Base-by-base conservation (phyloP, 192 early-diverging fungal species). In the Funneliformis mosseae region DNA sequence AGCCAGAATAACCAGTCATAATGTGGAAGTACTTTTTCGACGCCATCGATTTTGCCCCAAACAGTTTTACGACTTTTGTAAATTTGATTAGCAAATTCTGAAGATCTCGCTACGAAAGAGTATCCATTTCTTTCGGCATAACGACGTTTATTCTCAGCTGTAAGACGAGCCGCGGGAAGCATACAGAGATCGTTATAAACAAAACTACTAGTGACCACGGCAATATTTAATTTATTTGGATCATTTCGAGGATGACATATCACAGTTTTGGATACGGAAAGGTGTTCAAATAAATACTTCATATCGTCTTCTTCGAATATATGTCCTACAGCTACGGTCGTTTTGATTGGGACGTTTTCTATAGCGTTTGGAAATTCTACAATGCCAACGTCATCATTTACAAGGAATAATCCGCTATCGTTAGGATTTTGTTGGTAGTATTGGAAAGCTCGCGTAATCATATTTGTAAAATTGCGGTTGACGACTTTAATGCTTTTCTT, bases 1-100 rank as follows among this genome's bases (percentile, higher is more conserved):
- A 91, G 81, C 90, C 90, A 91, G 67, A 91, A 86, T 39, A 91
- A 14, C 90, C 90, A 91, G 21, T 91, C 87, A 76, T 91, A 91
- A 27, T 89, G 84, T 2, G 90, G 90, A 6, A 91, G 64, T 2
- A 86, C 81, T 76, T 89, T 91, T 73, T 91, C 87, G 9, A 91
- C 80, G 0, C 80, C 87, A 45, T 88, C 87, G 60, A 91, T 83
- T 61, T 91, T 91, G 68, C 90, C 90, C 90, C 90, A 91, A 11
- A 91, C 90, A n/a, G 87, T 70, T 48, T 82, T 83, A 42, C 90
- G 88, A n/a, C 83, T 81, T 27, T 83, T 83, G 33, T 80, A 43
- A 11, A 79, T 79, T 77, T 91, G 87, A 18, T 89, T 87, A 11
- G 86, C 86, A 83, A 91, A 91, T 78, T 91, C 90, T 7, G 80